Base-by-base conservation (phyloP, 257 asterid species). In the Capsicum rhomboideum region DNA sequence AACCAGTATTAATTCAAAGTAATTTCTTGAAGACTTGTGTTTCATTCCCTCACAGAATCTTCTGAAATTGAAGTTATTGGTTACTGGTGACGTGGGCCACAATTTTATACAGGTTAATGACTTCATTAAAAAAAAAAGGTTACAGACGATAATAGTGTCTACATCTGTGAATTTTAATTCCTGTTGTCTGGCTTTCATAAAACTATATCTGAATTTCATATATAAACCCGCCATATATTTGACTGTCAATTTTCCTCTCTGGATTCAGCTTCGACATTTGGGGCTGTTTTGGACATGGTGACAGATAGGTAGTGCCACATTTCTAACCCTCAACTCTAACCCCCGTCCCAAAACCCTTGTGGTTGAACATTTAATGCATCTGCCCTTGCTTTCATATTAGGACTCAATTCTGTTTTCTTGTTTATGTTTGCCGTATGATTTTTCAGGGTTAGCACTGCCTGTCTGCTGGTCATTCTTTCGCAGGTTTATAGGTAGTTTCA, bases 231-330 rank as follows among this genome's bases (percentile, higher is more conserved):
- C 37, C 53, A 56, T 84, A 26, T 82, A 56, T 67, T 71, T 46
- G 55, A 81, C 46, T 79, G 53, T 79, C 52, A 50, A 40, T 68
- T 78, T 88, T 79, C 78, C 82, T 52, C 85, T 26, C 29, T 80
- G 87, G 66, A 86, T 86, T 86, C 96, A 95, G 99, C 93, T 89
- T 97, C 99, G 71, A 97, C 99, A 23, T 92, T 97, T 84, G 99
- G 99, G 84, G 99, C 99, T 69, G 97, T 94, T 86, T 88, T 96
- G 82, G 99, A 96, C 92, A 96, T 96, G 99, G 94, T 74, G 80
- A 74, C 80, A 46, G 99, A 97, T 89, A 94, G 99, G 99, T 95
- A 89, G 66, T 83, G 56, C 14, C 58, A 40, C 80, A 34, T 58
- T 74, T 77, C 49, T 26, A 49, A 59, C 71, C 56, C 68, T 80